Conservation (phyloP, 352 stramenopile genomes). For the Phytophthora lateralis region DNA sequence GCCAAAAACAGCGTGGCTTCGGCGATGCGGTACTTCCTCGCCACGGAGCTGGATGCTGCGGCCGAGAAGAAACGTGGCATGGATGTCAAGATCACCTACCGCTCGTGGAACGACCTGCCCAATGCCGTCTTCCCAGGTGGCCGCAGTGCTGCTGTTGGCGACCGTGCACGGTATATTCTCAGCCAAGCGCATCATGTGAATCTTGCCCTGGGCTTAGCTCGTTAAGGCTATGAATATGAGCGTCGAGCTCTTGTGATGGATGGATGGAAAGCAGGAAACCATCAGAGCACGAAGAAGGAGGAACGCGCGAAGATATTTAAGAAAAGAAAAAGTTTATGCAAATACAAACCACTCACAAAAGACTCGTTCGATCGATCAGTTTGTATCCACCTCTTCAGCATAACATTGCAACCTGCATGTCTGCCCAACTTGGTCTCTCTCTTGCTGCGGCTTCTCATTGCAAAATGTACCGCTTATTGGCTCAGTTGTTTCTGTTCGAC, state of each 20-base stretch:
- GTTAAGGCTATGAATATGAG: constrained; percentile 40
- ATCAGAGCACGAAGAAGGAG: constrained; percentile 3
- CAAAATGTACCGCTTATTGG: constrained; percentile 26
- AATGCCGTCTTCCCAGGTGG: constrained; percentile 64
- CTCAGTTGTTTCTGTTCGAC: constrained; percentile 5
- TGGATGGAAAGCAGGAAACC: not conserved
- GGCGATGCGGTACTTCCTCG: constrained; percentile 79
- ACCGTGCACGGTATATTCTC: constrained; percentile 83
- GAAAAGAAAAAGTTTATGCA: constrained; percentile 37
- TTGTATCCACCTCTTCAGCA: constrained; percentile 13
- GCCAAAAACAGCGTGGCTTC: constrained; percentile 54
- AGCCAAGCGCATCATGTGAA: constrained; percentile 73
- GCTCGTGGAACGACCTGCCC: constrained; percentile 76
- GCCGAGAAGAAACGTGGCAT: constrained; percentile 65
- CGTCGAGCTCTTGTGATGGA: constrained; percentile 9
- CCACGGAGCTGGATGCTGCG: constrained; percentile 68
- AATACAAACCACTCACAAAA: constrained; percentile 27
- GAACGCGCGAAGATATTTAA: constrained; percentile 40
- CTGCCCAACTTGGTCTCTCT: constrained; percentile 5
- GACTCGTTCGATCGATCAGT: constrained; percentile 9
- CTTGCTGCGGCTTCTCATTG: constrained; percentile 8
- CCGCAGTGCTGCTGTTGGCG: constrained; percentile 58
- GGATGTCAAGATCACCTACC: constrained; percentile 62
- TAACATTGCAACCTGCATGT: not conserved
- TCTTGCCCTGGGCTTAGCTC: constrained; percentile 53